phyloP scores from a whole-genome alignment of 2,329 filamentous ascomycete genomes.

The Periglandula ipomoeae region DNA sequence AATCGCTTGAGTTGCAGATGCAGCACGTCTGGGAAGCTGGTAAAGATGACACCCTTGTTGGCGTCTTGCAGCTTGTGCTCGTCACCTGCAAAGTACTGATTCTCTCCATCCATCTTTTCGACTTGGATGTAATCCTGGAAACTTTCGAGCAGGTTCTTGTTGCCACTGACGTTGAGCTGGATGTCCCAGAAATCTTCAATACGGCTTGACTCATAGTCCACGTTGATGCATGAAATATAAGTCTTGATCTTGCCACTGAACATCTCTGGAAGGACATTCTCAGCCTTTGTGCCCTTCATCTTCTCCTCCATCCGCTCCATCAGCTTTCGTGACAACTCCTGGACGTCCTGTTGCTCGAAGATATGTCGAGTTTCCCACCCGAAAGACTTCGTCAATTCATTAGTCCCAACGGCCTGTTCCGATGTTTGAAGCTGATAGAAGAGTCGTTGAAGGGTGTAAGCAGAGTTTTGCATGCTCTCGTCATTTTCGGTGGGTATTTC shows the following conservation, averaged over 20 bases:
- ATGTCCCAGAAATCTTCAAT: conserved; percentile 99
- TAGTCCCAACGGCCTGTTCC: conserved; percentile 73
- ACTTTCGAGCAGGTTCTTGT: conserved; percentile 86
- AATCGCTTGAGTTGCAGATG: conserved; percentile 96
- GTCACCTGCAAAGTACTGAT: conserved; percentile 91
- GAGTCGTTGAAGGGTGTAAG: conserved; percentile 84
- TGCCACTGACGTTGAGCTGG: conserved; percentile 90
- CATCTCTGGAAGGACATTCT: conserved; percentile 80
- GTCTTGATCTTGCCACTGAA: conserved; percentile 98
- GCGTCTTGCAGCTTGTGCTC: conserved; percentile 90
- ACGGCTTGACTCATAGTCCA: conserved; percentile 91
- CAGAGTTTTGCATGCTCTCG: conserved; percentile 73
- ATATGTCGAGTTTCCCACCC: conserved; percentile 98
- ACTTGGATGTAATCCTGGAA: conserved; percentile 96
- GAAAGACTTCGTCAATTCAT: conserved; percentile 90
- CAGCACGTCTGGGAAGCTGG: conserved; percentile 85
- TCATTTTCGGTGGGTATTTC: conserved; percentile 90
- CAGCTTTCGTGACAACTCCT: conserved; percentile 89
- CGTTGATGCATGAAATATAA: conserved; percentile 97
- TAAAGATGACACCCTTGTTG: conserved; percentile 96
- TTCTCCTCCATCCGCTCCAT: conserved; percentile 97
- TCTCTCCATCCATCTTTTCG: conserved; percentile 94
- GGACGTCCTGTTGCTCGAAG: conserved; percentile 97
- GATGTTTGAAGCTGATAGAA: conserved; percentile 94
- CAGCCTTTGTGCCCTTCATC: conserved; percentile 93